Evolutionary conservation across 257 asterid species (phyloP).

Genomic region (Solanum medicagineum): DNA sequence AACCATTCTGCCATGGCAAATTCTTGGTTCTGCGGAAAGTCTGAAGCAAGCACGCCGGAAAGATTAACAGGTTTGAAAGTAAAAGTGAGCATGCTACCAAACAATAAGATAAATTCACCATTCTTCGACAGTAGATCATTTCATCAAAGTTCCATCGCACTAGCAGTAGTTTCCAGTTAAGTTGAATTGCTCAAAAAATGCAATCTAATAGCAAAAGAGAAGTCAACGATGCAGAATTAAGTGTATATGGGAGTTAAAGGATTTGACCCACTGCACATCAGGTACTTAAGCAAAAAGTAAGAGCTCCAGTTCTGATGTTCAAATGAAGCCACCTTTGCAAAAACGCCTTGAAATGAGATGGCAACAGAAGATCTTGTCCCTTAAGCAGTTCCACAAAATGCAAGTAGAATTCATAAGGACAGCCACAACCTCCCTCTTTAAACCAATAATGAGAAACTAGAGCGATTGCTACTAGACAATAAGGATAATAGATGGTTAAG

Average conservation of each 20-base stretch:
- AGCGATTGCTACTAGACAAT: constrained; percentile 21
- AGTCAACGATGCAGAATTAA: constrained; percentile 17
- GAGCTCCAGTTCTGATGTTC: constrained; percentile 64
- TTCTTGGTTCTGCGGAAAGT: constrained; percentile 69
- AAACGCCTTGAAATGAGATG: constrained; percentile 44
- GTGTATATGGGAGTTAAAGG: constrained; percentile 29
- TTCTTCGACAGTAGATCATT: constrained; percentile 49
- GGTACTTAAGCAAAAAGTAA: constrained; percentile 42
- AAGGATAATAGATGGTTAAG: constrained; percentile 16
- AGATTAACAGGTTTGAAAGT: constrained; percentile 42
- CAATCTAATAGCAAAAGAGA: constrained; percentile 34
- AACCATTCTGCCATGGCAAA: constrained; percentile 79
- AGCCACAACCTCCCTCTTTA: constrained; percentile 36
- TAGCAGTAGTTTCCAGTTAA: constrained; percentile 23
- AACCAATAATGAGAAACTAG: constrained; percentile 25
- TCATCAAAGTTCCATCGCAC: constrained; percentile 43
- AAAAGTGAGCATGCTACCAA: constrained; percentile 51
- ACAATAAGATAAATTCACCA: constrained; percentile 25
- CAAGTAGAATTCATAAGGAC: constrained; percentile 15
- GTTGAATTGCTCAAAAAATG: constrained; percentile 40
- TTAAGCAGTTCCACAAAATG: constrained; percentile 20
- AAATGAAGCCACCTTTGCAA: constrained; percentile 46
- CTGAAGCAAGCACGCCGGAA: constrained; percentile 79
- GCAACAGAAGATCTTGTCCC: constrained; percentile 27
- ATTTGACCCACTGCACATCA: constrained; percentile 45